Conservation (phyloP, 371 early-diverging fungal genomes). For the Zancudomyces culisetae region DNA sequence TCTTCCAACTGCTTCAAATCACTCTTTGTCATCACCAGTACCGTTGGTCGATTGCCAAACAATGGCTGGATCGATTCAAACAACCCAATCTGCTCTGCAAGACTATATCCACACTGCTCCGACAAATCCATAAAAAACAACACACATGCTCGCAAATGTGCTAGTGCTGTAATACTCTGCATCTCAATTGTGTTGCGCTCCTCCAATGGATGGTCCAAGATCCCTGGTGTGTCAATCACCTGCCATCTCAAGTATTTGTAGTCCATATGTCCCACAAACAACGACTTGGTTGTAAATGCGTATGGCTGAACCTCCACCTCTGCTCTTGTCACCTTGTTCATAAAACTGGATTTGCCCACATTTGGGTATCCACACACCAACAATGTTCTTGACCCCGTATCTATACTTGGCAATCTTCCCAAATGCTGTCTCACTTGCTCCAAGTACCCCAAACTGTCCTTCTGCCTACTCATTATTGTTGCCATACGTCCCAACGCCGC, state of each 20-base stretch:
- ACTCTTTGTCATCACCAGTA: constrained; percentile 95
- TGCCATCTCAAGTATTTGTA: constrained; percentile 99
- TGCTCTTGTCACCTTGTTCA: constrained; percentile 98
- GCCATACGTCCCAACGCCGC: constrained; percentile 99
- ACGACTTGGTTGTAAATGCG: constrained; percentile 99
- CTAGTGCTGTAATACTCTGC: constrained; percentile 99
- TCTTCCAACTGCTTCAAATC: constrained; percentile 77
- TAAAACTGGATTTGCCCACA: constrained; percentile 99
- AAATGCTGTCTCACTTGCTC: constrained; percentile 99
- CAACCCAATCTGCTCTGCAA: constrained; percentile 83
- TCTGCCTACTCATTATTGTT: constrained; percentile 98
- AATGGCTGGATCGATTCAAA: constrained; percentile 96
- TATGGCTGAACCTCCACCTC: constrained; percentile 99
- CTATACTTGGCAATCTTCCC: constrained; percentile 93
- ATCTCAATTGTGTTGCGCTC: constrained; percentile 99
- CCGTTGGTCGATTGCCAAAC: constrained; percentile 94
- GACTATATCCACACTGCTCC: constrained; percentile 97
- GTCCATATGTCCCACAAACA: constrained; percentile 99
- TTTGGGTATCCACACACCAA: constrained; percentile 99
- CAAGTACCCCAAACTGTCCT: constrained; percentile 92
- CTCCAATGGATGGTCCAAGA: constrained; percentile 98
- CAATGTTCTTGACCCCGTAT: constrained; percentile 97
- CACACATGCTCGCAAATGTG: constrained; percentile 95
- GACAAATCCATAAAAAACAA: constrained; percentile 98
- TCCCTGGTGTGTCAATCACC: constrained; percentile 99